Percentiles rank a stretch among this genome's conserved stretches.
These are phyloP conservation scores for Sphagnum contortum DNA, from an alignment of 225 moss, liverwort and hornwort species.

Conservation along the genomic window DNA sequence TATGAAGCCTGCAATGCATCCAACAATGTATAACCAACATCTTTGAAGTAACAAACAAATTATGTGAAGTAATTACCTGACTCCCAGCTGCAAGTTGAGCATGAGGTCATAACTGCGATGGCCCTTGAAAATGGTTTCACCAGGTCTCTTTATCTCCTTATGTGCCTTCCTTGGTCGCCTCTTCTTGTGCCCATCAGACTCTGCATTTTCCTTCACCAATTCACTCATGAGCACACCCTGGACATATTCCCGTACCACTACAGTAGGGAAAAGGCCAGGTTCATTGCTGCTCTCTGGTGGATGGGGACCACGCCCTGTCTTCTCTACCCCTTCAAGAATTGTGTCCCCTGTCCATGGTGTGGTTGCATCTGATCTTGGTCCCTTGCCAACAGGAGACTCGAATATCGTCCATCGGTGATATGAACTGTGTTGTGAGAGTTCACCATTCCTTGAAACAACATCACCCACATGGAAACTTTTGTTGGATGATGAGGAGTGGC, in stretches of 20 bases:
- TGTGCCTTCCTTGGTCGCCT: conserved; percentile 48
- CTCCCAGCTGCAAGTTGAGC: conserved; percentile 97
- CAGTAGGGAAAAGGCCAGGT: conserved; percentile 42
- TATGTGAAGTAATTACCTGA: conserved; percentile 34
- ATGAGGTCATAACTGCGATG: conserved; percentile 98
- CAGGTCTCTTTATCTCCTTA: conserved; percentile 74
- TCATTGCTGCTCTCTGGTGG: conserved; percentile 46
- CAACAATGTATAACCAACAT: no score
- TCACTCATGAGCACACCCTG: conserved; percentile 99
- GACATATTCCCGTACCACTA: conserved; percentile 93
- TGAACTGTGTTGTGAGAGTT: conserved; percentile 30
- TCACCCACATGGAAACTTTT: conserved; percentile 44
- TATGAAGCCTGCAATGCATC: no score
- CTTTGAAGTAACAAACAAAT: no score
- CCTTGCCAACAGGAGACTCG: conserved; percentile 66
- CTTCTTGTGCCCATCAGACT: conserved; percentile 45
- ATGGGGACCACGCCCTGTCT: conserved; percentile 20
- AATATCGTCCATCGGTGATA: conserved; percentile 79
- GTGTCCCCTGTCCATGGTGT: conserved; percentile 63
- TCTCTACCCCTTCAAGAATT: conserved; percentile 78
- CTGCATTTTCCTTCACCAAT: conserved; percentile 62
- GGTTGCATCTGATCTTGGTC: conserved; percentile 51
- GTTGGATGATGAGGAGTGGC: conserved; percentile 72
- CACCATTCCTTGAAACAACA: conserved; percentile 32
- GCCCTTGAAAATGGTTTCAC: conserved; percentile 94